A percentile compares a stretch with the other conserved stretches of the same genome.
These are phyloP conservation scores for Plantago lanceolata DNA, from an alignment of 305 asterid species.

Conservation along the genomic window DNA sequence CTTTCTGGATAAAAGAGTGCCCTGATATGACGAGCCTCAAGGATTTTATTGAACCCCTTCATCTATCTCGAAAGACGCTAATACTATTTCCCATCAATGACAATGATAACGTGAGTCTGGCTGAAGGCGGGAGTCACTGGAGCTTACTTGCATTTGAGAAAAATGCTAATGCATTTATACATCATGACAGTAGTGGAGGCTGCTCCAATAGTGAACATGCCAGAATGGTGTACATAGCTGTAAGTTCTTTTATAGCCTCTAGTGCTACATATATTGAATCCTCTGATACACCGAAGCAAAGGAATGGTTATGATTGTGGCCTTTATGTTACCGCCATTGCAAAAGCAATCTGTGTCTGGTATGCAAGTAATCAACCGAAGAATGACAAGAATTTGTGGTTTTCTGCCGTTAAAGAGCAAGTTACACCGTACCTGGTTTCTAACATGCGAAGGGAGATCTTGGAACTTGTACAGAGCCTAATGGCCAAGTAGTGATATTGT, in stretches of 20 bases:
- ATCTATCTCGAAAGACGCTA: conserved; percentile 45
- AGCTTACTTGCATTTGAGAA: conserved; percentile 67
- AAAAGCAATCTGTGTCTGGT: conserved; percentile 58
- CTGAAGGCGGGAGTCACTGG: conserved; percentile 87
- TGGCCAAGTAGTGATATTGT: conserved; percentile 30
- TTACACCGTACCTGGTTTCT: conserved; percentile 45
- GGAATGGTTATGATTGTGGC: conserved; percentile 78
- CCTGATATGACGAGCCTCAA: conserved; percentile 40
- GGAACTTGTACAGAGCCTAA: conserved; percentile 41
- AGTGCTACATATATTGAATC: conserved; percentile 41
- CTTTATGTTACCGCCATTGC: conserved; percentile 61
- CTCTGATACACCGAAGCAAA: conserved; percentile 47
- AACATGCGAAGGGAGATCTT: conserved; percentile 51
- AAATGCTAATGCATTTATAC: conserved; percentile 46
- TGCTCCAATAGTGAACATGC: conserved; percentile 37
- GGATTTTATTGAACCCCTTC: conserved; percentile 63
- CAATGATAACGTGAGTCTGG: conserved; percentile 48
- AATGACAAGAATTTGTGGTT: conserved; percentile 44
- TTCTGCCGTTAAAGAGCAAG: conserved; percentile 34
- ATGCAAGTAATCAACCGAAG: conserved; percentile 26
- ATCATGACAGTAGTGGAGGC: conserved; percentile 55
- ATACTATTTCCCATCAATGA: conserved; percentile 70
- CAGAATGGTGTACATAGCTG: conserved; percentile 37
- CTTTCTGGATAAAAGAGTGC: conserved; percentile 85
- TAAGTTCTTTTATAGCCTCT: conserved; percentile 27